phyloP scores from a whole-genome alignment of 306 rosid species.

The Herpetospermum pedunculosum region DNA sequence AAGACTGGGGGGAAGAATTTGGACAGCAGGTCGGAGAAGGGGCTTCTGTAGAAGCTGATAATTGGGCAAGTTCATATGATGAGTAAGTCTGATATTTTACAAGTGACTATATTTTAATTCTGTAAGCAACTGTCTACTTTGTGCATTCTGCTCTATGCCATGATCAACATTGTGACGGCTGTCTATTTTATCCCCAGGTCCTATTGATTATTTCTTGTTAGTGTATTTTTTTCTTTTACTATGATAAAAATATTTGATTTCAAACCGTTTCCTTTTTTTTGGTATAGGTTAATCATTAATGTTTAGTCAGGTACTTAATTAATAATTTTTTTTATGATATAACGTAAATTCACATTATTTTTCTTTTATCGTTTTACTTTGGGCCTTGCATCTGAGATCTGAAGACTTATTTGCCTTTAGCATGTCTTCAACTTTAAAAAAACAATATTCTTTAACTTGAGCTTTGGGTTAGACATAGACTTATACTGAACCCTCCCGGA shows the following conservation, averaged over 20 bases:
- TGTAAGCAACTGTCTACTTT: background rate
- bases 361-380: too few species aligned
- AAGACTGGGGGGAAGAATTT: conserved; percentile 93
- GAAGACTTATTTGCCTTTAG: background rate
- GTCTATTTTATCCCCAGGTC: background rate
- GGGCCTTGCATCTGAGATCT: background rate
- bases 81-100: conserved; percentile 47
- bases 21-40: conserved; percentile 73
- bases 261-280: background rate
- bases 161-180: background rate
- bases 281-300: background rate
- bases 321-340: background rate
- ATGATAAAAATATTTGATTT: background rate
- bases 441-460: background rate
- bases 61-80: conserved; percentile 76
- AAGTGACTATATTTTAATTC: background rate
- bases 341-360: background rate
- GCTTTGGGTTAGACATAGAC: background rate
- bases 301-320: background rate
- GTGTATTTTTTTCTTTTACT: background rate
- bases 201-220: background rate
- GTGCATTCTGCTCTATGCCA: background rate
- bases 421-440: background rate
- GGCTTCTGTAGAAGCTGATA: conserved; percentile 51
- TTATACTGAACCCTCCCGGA: background rate